Percentiles rank a stretch among this genome's conserved stretches.
phyloP scores from a whole-genome alignment of 306 rosid species.

The Inga laurina region DNA sequence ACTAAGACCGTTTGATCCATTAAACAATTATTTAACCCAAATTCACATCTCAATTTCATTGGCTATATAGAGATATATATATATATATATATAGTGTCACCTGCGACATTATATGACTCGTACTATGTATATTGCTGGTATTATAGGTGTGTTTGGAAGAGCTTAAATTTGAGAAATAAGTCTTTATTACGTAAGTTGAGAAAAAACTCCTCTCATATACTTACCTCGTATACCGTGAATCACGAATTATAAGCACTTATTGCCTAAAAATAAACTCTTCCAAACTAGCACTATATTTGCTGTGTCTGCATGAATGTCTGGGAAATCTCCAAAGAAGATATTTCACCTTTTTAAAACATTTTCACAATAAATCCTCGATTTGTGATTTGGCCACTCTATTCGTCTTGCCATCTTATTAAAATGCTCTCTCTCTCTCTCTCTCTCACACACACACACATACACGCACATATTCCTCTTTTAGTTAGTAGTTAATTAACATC shows the following conservation, averaged over 20 bases:
- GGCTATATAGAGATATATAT: neutral
- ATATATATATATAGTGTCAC: too few species aligned
- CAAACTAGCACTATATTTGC: too few species aligned
- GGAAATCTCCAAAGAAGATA: neutral
- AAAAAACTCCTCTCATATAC: too few species aligned
- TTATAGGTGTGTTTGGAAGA: too few species aligned
- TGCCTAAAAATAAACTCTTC: too few species aligned
- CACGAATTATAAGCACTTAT: too few species aligned
- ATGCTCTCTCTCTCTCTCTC: too few species aligned
- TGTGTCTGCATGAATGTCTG: neutral
- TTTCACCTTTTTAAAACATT: neutral
- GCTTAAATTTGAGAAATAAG: too few species aligned
- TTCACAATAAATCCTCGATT: neutral
- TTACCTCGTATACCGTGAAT: too few species aligned
- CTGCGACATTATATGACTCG: neutral
- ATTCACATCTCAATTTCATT: neutral
- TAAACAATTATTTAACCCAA: neutral
- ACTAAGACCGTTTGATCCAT: neutral
- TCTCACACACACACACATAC: fast-evolving
- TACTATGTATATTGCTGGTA: neutral
- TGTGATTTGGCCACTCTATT: neutral
- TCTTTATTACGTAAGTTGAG: too few species aligned
- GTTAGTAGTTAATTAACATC: too few species aligned
- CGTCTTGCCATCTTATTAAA: neutral
- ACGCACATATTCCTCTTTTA: too few species aligned